Evolutionary conservation across 1,139 yeast genomes (phyloP).

Genomic region (Starmera stellimalicola): DNA sequence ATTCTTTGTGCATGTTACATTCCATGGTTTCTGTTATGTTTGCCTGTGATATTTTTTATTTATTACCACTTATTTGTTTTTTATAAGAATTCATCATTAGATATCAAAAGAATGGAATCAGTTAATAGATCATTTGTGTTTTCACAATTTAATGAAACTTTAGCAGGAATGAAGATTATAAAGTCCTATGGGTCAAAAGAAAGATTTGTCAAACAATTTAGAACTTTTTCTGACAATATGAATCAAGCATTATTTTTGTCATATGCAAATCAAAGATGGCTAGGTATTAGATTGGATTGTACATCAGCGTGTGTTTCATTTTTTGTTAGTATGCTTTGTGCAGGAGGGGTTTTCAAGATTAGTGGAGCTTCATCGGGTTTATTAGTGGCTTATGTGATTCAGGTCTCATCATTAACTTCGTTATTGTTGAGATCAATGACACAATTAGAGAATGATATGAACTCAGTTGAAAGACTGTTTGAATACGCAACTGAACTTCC

Average conservation of each 20-base stretch:
- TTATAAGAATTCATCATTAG: constrained; percentile 63
- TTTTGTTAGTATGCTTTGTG: constrained; percentile 47
- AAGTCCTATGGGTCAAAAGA: constrained; percentile 42
- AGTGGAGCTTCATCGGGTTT: constrained; percentile 65
- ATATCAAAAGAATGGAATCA: constrained; percentile 67
- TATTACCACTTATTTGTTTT: constrained; percentile 37
- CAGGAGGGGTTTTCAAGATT: constrained; percentile 48
- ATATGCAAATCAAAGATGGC: constrained; percentile 66
- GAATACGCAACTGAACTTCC: constrained; percentile 61
- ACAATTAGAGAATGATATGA: constrained; percentile 71
- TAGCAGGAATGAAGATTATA: constrained; percentile 59
- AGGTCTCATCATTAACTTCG: constrained; percentile 38
- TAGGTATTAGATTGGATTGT: constrained; percentile 48
- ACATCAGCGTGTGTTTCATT: constrained; percentile 38
- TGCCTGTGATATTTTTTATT: constrained; percentile 37
- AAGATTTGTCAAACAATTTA: constrained; percentile 39
- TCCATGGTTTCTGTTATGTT: constrained; percentile 61
- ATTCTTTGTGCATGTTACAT: constrained; percentile 55
- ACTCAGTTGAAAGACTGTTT: constrained; percentile 66
- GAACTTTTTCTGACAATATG: constrained; percentile 42
- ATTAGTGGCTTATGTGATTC: constrained; percentile 49
- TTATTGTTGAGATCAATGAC: constrained; percentile 42
- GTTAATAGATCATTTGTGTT: constrained; percentile 59
- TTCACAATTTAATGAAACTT: constrained; percentile 61
- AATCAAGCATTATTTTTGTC: constrained; percentile 58